Evolutionary conservation across 177 flowering plant genomes (phyloP).

Genomic region (Telopea speciosissima): DNA sequence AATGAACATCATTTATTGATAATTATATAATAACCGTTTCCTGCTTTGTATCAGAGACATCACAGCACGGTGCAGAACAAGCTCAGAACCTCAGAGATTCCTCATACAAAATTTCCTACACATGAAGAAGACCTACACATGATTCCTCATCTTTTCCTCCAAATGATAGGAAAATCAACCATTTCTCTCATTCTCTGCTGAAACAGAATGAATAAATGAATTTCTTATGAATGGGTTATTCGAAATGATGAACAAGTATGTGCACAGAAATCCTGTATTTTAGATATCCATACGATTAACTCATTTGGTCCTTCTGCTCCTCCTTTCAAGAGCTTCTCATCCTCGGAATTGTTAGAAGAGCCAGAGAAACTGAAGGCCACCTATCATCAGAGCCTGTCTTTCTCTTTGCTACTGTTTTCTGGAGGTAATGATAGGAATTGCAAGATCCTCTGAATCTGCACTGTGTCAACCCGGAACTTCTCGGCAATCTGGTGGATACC

Average conservation of each 20-base stretch:
- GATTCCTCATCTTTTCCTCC: neutral
- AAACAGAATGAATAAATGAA: neutral
- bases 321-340: too few species aligned
- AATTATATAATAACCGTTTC: neutral
- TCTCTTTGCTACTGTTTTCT: slow-evolving; percentile 36
- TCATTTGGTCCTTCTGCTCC: neutral
- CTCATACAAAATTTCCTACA: neutral
- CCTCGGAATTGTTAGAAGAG: neutral
- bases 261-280: too few species aligned
- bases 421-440: slow-evolving; percentile 60
- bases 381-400: slow-evolving; percentile 14
- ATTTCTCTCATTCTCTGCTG: neutral
- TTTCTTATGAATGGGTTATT: too few species aligned
- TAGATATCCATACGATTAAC: neutral
- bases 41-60: neutral
- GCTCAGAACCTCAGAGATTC: neutral
- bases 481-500: slow-evolving; percentile 54
- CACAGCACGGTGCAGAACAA: neutral
- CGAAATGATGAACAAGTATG: too few species aligned
- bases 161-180: neutral
- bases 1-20: neutral
- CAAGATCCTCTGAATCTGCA: slow-evolving; percentile 50
- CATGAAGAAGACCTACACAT: neutral
- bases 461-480: slow-evolving; percentile 48
- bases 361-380: neutral